Base-by-base conservation (phyloP, 1,139 yeast species). In the Torulaspora pretoriensis region DNA sequence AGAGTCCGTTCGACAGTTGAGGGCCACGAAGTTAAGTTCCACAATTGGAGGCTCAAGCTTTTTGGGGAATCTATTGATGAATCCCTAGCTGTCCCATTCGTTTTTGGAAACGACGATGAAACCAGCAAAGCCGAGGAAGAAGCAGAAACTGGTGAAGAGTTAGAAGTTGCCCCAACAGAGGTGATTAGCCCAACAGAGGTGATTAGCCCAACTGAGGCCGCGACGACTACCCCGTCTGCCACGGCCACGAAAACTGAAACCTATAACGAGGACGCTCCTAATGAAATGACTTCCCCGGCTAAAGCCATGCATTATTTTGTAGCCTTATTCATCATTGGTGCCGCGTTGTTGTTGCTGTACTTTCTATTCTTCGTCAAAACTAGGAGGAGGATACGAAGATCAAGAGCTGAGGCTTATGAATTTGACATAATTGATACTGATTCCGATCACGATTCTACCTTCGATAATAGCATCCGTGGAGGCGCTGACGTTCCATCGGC, bases 61-160 rank as follows among this genome's bases (percentile, higher is more conserved):
- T 94, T 87, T 72, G 98, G 98, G 16, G 95, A 83, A 61, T 70
- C 81, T 12, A 72, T 71, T 33, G 89, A 86, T 63, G 76, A 81
- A 1, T 63, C 72, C 1, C 77, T 78, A 60, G 89, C 86, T 0
- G 76, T 64, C 43, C 60, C 70, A 35, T 76, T 70, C 54, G 69
- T 71, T 17, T 62, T 70, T 44, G 70, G 69, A 37, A 68, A 69
- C 48, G 75, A 71, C 47, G 64, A 72, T 26, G 36, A 40, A 16
- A 19, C 22, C 22, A 14, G 26, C 19, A 12, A 36, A 6, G 12
- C 39, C 4, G 44, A 32, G 24, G 35, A 35, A 23, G 33, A 22
- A 2, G 3, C 34, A 8, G 22, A 29, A 8, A 8, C 23, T 13
- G 23, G 22, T 8, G 14, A 22, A 8, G 40, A 28, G 16, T 4